Evolutionary conservation across 257 asterid species (phyloP).

Genomic region (Scutellaria baicalensis): DNA sequence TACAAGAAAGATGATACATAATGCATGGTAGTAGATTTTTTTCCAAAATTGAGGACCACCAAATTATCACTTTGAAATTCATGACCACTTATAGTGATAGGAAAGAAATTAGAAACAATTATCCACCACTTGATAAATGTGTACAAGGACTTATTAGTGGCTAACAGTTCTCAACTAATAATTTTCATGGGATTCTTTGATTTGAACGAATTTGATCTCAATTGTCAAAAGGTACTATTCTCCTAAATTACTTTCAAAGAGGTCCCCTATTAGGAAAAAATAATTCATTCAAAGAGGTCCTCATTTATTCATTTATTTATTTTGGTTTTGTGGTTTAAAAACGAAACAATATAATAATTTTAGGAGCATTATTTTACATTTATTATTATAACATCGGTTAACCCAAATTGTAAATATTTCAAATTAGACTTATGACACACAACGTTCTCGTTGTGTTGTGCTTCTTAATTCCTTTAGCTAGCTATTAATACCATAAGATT

Average conservation of each 20-base stretch:
- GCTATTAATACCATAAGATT: too few species aligned
- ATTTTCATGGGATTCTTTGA: conserved; percentile 4
- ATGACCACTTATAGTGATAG: background rate
- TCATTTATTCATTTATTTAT: too few species aligned
- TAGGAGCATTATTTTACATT: too few species aligned
- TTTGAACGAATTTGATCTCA: background rate
- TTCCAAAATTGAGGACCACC: conserved; percentile 14
- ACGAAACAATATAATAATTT: too few species aligned
- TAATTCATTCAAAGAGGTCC: background rate
- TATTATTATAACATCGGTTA: too few species aligned
- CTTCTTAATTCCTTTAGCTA: too few species aligned
- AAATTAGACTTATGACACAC: too few species aligned
- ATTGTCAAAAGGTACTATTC: conserved; percentile 5
- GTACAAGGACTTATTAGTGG: conserved; percentile 6
- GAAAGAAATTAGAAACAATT: too few species aligned
- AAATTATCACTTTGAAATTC: background rate
- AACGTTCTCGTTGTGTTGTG: too few species aligned
- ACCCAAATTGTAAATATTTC: too few species aligned
- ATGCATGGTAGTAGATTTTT: background rate
- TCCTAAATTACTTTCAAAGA: conserved; percentile 5
- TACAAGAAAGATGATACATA: background rate
- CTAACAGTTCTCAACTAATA: background rate
- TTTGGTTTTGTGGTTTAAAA: background rate
- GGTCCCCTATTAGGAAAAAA: conserved; percentile 4
- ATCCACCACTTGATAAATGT: background rate